Percentiles rank a stretch among this genome's conserved stretches.
phyloP scores from a whole-genome alignment of 176 grass and related monocot genomes.

The Bonia amplexicaulis region DNA sequence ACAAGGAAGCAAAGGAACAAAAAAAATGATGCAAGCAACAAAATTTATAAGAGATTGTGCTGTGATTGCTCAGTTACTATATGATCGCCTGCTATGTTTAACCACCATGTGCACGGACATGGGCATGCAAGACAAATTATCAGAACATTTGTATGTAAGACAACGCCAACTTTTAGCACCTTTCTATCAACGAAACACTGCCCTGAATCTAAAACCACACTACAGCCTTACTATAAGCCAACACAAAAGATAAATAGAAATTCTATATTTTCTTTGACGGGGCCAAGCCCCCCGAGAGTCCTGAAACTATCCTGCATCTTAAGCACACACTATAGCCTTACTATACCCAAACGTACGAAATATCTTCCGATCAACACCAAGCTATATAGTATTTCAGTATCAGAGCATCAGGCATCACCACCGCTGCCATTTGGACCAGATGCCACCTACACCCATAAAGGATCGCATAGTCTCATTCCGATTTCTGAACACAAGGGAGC shows the following conservation, averaged over 20 bases:
- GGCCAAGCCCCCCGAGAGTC: no score
- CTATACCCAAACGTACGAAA: background rate
- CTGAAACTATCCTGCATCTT: background rate
- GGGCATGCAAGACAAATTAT: background rate
- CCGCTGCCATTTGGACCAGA: background rate
- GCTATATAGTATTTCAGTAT: background rate
- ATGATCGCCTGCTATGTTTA: background rate
- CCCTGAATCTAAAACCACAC: constrained; percentile 4
- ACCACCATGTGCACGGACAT: background rate
- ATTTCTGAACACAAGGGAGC: background rate
- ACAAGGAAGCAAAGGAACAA: background rate
- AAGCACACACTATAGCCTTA: background rate
- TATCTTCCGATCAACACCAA: background rate
- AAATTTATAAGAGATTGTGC: background rate
- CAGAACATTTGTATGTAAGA: background rate
- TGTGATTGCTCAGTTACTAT: background rate
- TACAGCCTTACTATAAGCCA: background rate
- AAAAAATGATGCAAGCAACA: background rate
- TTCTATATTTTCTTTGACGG: no score
- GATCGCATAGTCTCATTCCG: background rate
- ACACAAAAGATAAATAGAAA: background rate
- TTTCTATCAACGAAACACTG: background rate
- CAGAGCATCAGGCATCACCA: background rate
- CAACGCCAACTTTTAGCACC: background rate
- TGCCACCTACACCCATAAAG: background rate